Evolutionary conservation across 2,329 filamentous ascomycete species (phyloP), one percentile per base, ranked within the genome.

Genomic region (Penicillium fuscoglaucum): DNA sequence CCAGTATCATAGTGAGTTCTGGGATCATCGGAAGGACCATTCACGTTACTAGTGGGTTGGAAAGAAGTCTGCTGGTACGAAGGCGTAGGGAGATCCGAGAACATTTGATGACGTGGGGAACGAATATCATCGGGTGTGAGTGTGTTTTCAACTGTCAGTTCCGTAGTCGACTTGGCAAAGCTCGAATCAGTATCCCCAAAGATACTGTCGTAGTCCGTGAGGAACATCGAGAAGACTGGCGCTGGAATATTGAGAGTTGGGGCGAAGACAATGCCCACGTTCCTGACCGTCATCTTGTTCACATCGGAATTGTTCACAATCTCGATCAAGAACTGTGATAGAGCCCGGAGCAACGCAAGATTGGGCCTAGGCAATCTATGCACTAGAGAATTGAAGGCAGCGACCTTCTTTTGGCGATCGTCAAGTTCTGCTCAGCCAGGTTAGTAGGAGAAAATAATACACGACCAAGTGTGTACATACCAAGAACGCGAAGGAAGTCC

Each of bases 201-300:
- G 48, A 99, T 93, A 43, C 83, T 84, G 62, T 90, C 84, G 71
- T 91, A 97, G 69, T 98, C 93, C 63, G 95, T 93, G 58, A 99
- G 82, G 74, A 99, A 95, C 74, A 96, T 84, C 4, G 93, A 92
- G 73, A 99, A 97, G 12, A 99, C 89, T 0, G 93, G 93, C 0
- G 92, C 92, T 0, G 95, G 93, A 44, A 99, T 96, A 74, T 98
- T 98, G 54, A 99, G 83, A 0, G 95, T 98, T 0, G 95, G 95
- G 17, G 95, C 96, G 75, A 99, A 99, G 57, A 99, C 93, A 67
- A 99, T 98, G 63, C 95, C 93, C 55, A 99, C 91, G 70, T 99
- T 99, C 65, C 93, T 88, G 53, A 97, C 90, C 12, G 90, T 97
- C 95, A 99, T 99, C 82, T 97, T 98, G 80, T 99, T 99, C 61